Evolutionary conservation across 1,284 basidiomycete genomes (phyloP), one percentile per base, ranked within the genome.

Genomic region (Malassezia vespertilionis): DNA sequence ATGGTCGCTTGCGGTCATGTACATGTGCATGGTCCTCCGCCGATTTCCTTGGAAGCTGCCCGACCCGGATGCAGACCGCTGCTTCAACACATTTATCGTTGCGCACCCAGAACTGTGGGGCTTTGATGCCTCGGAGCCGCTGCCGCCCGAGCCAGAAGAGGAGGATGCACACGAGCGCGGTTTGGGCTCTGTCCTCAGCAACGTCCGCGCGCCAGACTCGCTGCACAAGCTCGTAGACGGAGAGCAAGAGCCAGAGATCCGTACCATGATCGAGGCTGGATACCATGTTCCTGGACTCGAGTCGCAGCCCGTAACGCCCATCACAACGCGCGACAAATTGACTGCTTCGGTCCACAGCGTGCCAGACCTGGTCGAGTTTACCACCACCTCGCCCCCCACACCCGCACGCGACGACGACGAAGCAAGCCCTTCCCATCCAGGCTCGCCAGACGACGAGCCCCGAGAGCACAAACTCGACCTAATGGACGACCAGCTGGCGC

Each of bases 11-110:
- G 93, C 87, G 44, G 90, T 99, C 74, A 97, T 99, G 64, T 96
- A 97, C 77, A 81, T 97, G 75, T 99, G 93, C 76, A 99, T 99
- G 93, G 77, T 93, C 53, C 78, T 99, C 35, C 79, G 91, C 40
- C 80, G 93, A 40, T 99, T 99, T 77, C 93, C 93, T 2, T 99
- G 93, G 93, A 96, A 90, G 74, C 83, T 96, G 50, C 90, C 91
- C 18, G 91, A 99, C 72, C 77, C 82, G 63, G 93, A 93, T 78
- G 81, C 81, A 24, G 93, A 97, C 68, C 80, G 85, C 43, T 85
- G 82, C 67, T 97, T 87, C 76, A 79, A 82, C 53, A 81, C 87
- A 7, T 99, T 93, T 67, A 82, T 96, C 58, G 79, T 82, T 58
- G 85, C 89, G 21, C 88, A 93, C 69, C 88, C 88, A 8, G 87